Evolutionary conservation across 177 flowering plant genomes (phyloP).

Genomic region (Vitis hybrid): DNA sequence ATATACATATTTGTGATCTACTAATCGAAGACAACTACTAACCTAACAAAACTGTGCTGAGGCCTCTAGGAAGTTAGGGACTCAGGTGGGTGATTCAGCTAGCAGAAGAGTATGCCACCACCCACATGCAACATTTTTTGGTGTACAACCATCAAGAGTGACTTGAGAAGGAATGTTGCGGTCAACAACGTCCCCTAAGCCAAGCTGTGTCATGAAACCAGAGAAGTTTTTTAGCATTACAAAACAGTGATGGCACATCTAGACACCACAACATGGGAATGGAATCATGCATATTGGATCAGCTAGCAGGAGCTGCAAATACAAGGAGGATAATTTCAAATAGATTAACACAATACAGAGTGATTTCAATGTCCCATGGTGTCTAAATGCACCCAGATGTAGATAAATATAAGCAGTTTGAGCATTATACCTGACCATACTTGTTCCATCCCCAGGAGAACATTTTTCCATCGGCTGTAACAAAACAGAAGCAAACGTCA

Average conservation of each 20-base stretch:
- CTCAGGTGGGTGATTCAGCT: conserved; percentile 69
- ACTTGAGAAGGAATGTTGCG: conserved; percentile 82
- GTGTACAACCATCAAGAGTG: conserved; percentile 43
- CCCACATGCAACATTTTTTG: conserved; percentile 80
- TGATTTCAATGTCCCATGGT: background rate
- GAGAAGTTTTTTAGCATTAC: background rate
- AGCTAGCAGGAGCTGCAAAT: no score
- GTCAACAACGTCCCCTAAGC: conserved; percentile 85
- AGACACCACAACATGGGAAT: background rate
- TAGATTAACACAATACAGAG: background rate
- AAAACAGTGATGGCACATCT: background rate
- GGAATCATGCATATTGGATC: background rate
- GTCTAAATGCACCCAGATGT: background rate
- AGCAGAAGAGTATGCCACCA: conserved; percentile 98
- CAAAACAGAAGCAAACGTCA: no score
- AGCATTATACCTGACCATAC: conserved; percentile 85
- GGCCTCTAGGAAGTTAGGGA: background rate
- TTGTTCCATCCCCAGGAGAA: conserved; percentile 99
- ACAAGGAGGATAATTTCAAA: background rate
- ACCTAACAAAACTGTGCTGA: conserved; percentile 61
- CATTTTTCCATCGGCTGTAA: conserved; percentile 45
- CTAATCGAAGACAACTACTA: conserved; percentile 19
- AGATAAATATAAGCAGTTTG: background rate
- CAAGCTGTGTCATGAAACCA: conserved; percentile 55
- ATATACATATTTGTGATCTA: conserved; percentile 20